These are phyloP conservation scores for Ichthyophthirius multifiliis DNA, from an alignment of 169 alveolate species.

Conservation along the genomic window DNA sequence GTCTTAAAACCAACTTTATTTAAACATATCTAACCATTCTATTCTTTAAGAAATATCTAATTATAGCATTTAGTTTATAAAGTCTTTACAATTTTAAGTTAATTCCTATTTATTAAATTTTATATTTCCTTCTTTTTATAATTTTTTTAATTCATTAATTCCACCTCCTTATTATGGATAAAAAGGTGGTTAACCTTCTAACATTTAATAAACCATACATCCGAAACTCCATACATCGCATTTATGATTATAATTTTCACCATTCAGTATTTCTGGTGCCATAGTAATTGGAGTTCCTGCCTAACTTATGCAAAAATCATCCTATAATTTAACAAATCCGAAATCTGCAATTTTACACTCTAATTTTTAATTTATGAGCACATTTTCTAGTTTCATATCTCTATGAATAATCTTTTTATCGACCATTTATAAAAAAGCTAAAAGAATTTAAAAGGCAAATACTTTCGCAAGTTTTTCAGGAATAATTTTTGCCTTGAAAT, in stretches of 20 bases:
- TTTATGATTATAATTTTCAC: constrained; percentile 47
- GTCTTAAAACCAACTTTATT: background rate
- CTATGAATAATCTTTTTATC: constrained; percentile 53
- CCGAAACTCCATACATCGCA: constrained; percentile 73
- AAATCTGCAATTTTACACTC: constrained; percentile 63
- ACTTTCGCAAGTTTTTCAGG: background rate
- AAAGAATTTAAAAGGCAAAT: background rate
- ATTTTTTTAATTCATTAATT: too few species aligned
- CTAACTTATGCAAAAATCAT: constrained; percentile 46
- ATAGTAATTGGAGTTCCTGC: constrained; percentile 39
- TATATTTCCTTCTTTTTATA: too few species aligned
- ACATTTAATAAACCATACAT: constrained; percentile 54
- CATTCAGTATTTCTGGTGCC: constrained; percentile 68
- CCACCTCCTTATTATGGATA: constrained; percentile 9
- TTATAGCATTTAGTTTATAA: background rate
- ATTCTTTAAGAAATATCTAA: background rate
- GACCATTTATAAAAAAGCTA: background rate
- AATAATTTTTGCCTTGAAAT: background rate
- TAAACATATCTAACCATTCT: background rate
- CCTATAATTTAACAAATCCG: constrained; percentile 61
- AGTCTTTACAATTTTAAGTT: background rate
- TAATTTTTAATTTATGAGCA: constrained; percentile 42
- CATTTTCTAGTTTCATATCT: constrained; percentile 66
- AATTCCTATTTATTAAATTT: background rate
- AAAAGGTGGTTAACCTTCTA: constrained; percentile 72